Evolutionary conservation across 2,329 filamentous ascomycete species (phyloP).

Genomic region (Ascochyta fabae): DNA sequence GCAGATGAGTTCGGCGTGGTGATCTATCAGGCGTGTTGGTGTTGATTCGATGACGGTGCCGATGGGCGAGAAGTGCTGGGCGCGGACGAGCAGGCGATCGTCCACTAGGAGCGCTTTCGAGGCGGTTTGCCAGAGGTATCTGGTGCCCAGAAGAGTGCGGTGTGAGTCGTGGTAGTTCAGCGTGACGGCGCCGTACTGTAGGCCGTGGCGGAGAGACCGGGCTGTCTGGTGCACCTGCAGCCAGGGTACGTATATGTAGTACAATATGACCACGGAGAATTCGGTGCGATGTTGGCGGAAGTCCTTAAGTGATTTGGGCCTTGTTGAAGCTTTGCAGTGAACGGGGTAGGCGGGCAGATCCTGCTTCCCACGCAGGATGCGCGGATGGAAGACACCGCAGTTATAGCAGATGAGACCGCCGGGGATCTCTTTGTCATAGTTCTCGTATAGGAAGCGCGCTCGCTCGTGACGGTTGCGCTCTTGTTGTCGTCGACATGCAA

Average conservation of each 20-base stretch:
- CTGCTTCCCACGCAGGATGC: background rate
- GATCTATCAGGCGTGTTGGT: slow-evolving; percentile 1
- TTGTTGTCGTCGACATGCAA: slow-evolving; percentile 2
- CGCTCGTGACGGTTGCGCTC: slow-evolving; percentile 2
- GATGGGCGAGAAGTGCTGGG: slow-evolving; percentile 3
- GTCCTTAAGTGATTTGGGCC: background rate
- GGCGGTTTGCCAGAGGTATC: slow-evolving; percentile 2
- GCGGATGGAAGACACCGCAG: slow-evolving; percentile 3
- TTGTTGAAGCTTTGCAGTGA: background rate
- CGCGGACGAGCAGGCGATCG: slow-evolving; percentile 4
- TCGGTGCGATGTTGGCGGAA: background rate
- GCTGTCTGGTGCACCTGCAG: slow-evolving; percentile 3
- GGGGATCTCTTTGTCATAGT: slow-evolving; percentile 2
- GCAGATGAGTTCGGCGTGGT: slow-evolving; percentile 1
- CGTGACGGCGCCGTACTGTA: slow-evolving; percentile 1
- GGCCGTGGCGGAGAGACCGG: slow-evolving; percentile 3
- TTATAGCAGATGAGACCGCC: slow-evolving; percentile 1
- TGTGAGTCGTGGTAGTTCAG: background rate
- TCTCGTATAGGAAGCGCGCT: slow-evolving; percentile 1
- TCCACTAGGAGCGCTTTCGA: slow-evolving; percentile 5
- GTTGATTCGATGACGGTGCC: slow-evolving; percentile 3
- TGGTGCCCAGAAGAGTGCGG: background rate
- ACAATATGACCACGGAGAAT: background rate
- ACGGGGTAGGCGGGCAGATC: slow-evolving; percentile 1
- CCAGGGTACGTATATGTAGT: slow-evolving; percentile 2